Percentiles rank a stretch among this genome's conserved stretches.
phyloP scores from a whole-genome alignment of 495 filamentous ascomycete genomes.

The Antarctomyces pellizariae region DNA sequence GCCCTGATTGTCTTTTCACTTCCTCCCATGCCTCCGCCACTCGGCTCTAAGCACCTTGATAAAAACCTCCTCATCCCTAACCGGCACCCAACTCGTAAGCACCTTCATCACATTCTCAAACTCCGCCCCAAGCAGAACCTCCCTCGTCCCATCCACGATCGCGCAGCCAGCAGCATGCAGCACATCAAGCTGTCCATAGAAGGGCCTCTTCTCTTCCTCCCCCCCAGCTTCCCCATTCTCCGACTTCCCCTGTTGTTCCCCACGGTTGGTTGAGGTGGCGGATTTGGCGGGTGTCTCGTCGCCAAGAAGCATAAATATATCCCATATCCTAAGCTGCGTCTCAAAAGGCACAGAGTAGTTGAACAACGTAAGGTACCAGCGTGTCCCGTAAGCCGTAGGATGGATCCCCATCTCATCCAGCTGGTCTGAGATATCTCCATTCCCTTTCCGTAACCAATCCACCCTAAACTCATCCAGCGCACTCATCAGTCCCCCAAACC shows the following conservation, averaged over 20 bases:
- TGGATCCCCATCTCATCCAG: conserved; percentile 64
- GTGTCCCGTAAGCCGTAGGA: conserved; percentile 77
- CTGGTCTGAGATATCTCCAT: conserved; percentile 51
- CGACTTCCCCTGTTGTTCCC: not conserved
- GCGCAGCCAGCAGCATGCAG: conserved; percentile 80
- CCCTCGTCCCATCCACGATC: conserved; percentile 75
- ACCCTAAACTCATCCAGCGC: conserved; percentile 74
- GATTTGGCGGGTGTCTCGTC: conserved; percentile 22
- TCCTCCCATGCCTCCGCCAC: conserved; percentile 45
- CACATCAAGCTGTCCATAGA: conserved; percentile 55
- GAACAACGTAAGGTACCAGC: conserved; percentile 96
- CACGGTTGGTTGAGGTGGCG: too few species aligned
- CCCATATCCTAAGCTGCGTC: conserved; percentile 95
- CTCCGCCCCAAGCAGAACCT: conserved; percentile 78
- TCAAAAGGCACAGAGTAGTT: conserved; percentile 92
- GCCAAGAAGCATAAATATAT: conserved; percentile 93
- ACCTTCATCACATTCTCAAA: conserved; percentile 98
- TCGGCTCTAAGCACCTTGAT: conserved; percentile 88
- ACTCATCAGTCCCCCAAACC: conserved; percentile 71
- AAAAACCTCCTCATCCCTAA: conserved; percentile 82
- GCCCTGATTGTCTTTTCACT: conserved; percentile 1
- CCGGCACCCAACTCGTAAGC: conserved; percentile 83
- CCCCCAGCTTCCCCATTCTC: not conserved
- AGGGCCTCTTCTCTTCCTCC: conserved; percentile 15
- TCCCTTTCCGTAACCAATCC: conserved; percentile 56